A percentile compares a stretch with the other conserved stretches of the same genome.
Evolutionary conservation across 345 rosid species (phyloP).

Genomic region (Gossypium ekmanianum): DNA sequence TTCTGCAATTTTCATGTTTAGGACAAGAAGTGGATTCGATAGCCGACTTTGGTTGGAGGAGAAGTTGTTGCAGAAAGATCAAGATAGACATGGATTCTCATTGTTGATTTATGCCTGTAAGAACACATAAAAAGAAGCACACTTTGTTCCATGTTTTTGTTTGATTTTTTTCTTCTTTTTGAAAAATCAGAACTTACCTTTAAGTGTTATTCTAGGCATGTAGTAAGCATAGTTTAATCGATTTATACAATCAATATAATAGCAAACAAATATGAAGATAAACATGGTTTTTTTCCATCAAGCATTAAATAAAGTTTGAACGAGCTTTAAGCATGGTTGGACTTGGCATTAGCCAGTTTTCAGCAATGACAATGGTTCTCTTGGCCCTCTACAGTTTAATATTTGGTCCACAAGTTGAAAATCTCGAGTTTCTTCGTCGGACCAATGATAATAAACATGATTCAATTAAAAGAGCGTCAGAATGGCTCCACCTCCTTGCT

Average conservation of each 20-base stretch:
- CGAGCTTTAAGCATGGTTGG: no score
- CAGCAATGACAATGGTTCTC: slow-evolving; percentile 14
- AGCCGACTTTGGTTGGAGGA: slow-evolving; percentile 74
- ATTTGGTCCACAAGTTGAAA: slow-evolving; percentile 17
- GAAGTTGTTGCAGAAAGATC: slow-evolving; percentile 49
- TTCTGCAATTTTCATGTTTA: slow-evolving; percentile 83
- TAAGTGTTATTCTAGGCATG: background rate
- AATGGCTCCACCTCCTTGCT: slow-evolving; percentile 13
- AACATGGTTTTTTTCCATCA: background rate
- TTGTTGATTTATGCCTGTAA: slow-evolving; percentile 75
- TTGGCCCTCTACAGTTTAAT: background rate
- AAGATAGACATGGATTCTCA: slow-evolving; percentile 66
- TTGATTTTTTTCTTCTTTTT: background rate
- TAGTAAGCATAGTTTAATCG: no score
- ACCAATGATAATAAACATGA: background rate
- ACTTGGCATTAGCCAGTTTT: background rate
- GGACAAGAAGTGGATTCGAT: slow-evolving; percentile 72
- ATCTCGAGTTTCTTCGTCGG: background rate
- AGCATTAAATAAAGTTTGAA: background rate
- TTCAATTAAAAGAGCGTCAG: background rate
- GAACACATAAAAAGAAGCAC: slow-evolving; percentile 30
- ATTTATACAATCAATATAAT: no score
- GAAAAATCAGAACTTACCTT: background rate
- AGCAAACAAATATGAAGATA: no score
- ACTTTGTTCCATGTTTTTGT: slow-evolving; percentile 11